Evolutionary conservation across 768 basidiomycete species (phyloP), one percentile per base, ranked within the genome.

Genomic region (Trametes meyenii): DNA sequence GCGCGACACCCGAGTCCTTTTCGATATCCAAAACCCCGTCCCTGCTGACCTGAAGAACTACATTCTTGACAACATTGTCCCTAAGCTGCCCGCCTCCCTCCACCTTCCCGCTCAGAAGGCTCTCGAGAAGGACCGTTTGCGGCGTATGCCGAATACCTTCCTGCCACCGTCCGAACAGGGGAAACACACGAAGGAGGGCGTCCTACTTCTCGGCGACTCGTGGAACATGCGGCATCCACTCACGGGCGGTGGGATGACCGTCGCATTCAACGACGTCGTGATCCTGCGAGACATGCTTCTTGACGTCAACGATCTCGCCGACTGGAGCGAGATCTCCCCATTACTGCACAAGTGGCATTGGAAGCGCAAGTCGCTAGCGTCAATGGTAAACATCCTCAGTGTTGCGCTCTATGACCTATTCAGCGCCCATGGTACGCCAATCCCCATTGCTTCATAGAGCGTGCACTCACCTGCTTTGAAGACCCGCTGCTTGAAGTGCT

Each of bases 201-300:
- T 85, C 11, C 77, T 99, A 60, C 85, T 98, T 63, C 79, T 97
- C 36, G 97, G 97, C 1, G 97, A 98, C 71, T 87, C 96, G 2
- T 96, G 94, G 90, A 99, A 98, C 72, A 98, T 98, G 96, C 91
- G 97, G 0, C 97, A 99, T 74, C 97, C 97, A 1, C 81, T 99
- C 21, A 99, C 97, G 0, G 97, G 97, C 5, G 94, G 95, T 12
- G 97, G 97, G 5, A 99, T 99, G 97, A 96, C 95, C 0, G 96
- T 98, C 40, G 95, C 94, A 2, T 78, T 98, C 49, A 82, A 86
- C 69, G 97, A 98, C 66, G 89, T 90, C 5, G 88, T 94, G 14
- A 66, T 91, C 35, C 80, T 98, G 14, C 75, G 85, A 36, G 76
- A 84, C 16, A 76, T 92, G 60, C 77, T 97, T 0, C 76, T 75